Evolutionary conservation across 768 basidiomycete genomes (phyloP).

Genomic region (Auriscalpium microsporum): DNA sequence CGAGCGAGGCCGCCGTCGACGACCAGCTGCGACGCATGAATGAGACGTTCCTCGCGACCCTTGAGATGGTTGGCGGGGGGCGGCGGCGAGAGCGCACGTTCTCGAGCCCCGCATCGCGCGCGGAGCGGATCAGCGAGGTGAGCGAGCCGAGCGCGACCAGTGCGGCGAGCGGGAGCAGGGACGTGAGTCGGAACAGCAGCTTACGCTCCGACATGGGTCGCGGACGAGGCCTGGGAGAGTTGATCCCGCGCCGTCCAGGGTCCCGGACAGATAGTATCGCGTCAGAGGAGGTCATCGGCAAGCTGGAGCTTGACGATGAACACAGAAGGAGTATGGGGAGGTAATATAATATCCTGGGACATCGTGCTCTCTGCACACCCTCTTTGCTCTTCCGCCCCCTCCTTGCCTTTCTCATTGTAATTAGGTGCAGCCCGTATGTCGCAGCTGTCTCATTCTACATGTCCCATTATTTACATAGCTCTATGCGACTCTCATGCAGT

Average conservation of each 20-base stretch:
- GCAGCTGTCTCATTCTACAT: neutral
- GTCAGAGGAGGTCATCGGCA: slow-evolving; percentile 45
- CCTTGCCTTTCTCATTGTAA: neutral
- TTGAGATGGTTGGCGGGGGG: slow-evolving; percentile 45
- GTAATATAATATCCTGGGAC: neutral
- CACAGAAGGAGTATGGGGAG: slow-evolving; percentile 10
- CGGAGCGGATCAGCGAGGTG: slow-evolving; percentile 15
- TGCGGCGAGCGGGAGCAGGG: neutral
- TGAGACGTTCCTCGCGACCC: slow-evolving; percentile 53
- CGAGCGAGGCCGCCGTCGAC: slow-evolving; percentile 59
- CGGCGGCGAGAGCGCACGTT: slow-evolving; percentile 22
- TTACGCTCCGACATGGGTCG: slow-evolving; percentile 13
- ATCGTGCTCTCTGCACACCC: neutral
- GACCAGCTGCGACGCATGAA: slow-evolving; percentile 59
- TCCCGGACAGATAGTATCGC: slow-evolving; percentile 35
- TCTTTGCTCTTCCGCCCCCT: neutral
- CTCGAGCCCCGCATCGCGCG: slow-evolving; percentile 13
- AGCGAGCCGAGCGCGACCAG: slow-evolving; percentile 4
- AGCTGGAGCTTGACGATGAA: slow-evolving; percentile 35
- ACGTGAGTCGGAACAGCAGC: slow-evolving; percentile 7
- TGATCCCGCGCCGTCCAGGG: slow-evolving; percentile 17
- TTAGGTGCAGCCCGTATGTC: neutral
- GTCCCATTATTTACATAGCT: neutral
- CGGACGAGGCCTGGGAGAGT: slow-evolving; percentile 6
- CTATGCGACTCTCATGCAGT: neutral